Base-by-base conservation (phyloP, 495 filamentous ascomycete species). In the Penicillium ucsense region DNA sequence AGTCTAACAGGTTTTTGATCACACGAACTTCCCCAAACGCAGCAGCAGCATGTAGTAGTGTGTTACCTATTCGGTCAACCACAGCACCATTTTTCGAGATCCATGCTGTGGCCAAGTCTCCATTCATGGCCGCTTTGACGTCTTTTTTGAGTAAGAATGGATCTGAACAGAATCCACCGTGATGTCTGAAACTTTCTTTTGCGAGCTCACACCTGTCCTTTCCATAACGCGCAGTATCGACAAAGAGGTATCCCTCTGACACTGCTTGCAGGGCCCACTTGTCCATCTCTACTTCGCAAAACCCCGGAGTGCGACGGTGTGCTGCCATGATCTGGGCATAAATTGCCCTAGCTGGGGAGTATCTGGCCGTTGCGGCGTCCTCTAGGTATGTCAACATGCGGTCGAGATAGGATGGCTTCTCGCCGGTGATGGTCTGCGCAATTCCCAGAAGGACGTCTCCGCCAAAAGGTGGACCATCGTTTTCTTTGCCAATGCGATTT, bases 31-130 rank as follows among this genome's bases (percentile, higher is more conserved):
- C 38, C 3, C 58, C 61, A 5, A 59, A 45, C 10, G 51, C 58
- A 20, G 62, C 57, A 10, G 60, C 62, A 43, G 45, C 47, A 45
- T 65, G 62, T 5, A 65, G 43, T 8, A 55, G 35, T 6, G 48
- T 58, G 46, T 62, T 62, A 5, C 47, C 59, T 34, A 49, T 53
- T 10, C 48, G 41, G 34, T 62, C 59, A 31, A 59, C 37, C 27
- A 56, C 28, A 33, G 35, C 35, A 5, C 46, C 50, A 3, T 38
- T 44, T 8, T 47, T 35, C 9, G 10, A 3, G 3, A 35, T 32
- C 54, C 54, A 57, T 9, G 47, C 41, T 10, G 50, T n/a, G 0
- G 37, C 47, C n/a, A 41, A 38, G 7, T 46, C 30, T 11, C 12
- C 8, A 29, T 8, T 34, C 3, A 42, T 30, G 5, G 47, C 45